Conservation (phyloP, 768 basidiomycete genomes). For the Russula sp. region DNA sequence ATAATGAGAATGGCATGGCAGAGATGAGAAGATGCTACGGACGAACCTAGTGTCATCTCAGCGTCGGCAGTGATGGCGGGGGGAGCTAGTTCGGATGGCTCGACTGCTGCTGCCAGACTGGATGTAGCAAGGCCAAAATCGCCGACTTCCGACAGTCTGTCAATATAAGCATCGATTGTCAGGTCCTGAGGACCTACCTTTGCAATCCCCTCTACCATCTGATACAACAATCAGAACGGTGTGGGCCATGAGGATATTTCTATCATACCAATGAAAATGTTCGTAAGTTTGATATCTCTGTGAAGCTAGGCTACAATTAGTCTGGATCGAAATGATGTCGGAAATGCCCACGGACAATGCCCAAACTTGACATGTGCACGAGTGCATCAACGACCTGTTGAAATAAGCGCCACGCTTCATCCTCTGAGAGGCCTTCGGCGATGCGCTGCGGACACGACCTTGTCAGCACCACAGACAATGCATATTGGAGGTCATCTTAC, state of each 20-base stretch:
- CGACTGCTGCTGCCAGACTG: slow-evolving; percentile 70
- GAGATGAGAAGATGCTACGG: not conserved
- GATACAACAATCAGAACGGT: slow-evolving; percentile 1
- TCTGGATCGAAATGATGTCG: not conserved
- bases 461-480: not conserved
- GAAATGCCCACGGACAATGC: slow-evolving; percentile 54
- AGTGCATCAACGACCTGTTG: slow-evolving; percentile 87
- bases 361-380: slow-evolving; percentile 79
- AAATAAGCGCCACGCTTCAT: slow-evolving; percentile 86
- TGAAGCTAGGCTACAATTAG: slow-evolving; percentile 44
- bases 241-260: not conserved
- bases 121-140: slow-evolving; percentile 92
- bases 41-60: slow-evolving; percentile 70
- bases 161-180: not conserved
- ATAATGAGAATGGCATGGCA: not conserved
- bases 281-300: slow-evolving; percentile 87
- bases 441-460: slow-evolving; percentile 44
- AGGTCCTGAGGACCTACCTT: slow-evolving; percentile 40
- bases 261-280: slow-evolving; percentile 85
- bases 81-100: slow-evolving; percentile 59
- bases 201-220: slow-evolving; percentile 82
- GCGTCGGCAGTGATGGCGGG: slow-evolving; percentile 42
- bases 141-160: slow-evolving; percentile 49
- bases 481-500: slow-evolving; percentile 32
- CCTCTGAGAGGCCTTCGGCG: slow-evolving; percentile 73